phyloP scores from a whole-genome alignment of 192 early-diverging fungal genomes.

The Coemansia aciculifera region DNA sequence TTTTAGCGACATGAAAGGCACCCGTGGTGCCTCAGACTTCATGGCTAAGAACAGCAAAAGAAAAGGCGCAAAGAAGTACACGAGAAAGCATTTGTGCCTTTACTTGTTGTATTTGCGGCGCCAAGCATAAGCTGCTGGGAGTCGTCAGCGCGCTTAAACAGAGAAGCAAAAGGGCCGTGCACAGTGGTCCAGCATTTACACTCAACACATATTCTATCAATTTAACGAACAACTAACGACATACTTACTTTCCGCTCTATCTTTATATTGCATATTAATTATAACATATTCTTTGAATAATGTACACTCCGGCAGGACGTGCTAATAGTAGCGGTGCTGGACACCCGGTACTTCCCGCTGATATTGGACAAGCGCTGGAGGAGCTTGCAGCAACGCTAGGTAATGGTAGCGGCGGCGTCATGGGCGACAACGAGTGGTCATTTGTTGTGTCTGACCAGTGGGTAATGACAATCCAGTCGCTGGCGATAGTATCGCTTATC shows the following conservation, averaged over 20 bases:
- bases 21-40: background rate
- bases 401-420: background rate
- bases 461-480: slow-evolving; percentile 22
- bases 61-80: background rate
- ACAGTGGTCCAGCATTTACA: background rate
- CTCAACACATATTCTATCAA: background rate
- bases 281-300: background rate
- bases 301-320: background rate
- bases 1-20: background rate
- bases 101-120: background rate
- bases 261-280: background rate
- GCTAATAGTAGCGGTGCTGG: background rate
- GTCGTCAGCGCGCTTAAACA: background rate
- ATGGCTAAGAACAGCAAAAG: background rate
- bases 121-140: background rate
- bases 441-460: slow-evolving; percentile 39
- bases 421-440: slow-evolving; percentile 19
- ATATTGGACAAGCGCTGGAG: background rate
- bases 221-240: slow-evolving; percentile 2
- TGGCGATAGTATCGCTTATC: slow-evolving; percentile 28
- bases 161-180: background rate
- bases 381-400: slow-evolving; percentile 2
- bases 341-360: background rate
- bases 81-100: background rate
- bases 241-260: background rate